Base-by-base conservation (phyloP, 257 asterid genomes). In the Capsicum rhomboideum region DNA sequence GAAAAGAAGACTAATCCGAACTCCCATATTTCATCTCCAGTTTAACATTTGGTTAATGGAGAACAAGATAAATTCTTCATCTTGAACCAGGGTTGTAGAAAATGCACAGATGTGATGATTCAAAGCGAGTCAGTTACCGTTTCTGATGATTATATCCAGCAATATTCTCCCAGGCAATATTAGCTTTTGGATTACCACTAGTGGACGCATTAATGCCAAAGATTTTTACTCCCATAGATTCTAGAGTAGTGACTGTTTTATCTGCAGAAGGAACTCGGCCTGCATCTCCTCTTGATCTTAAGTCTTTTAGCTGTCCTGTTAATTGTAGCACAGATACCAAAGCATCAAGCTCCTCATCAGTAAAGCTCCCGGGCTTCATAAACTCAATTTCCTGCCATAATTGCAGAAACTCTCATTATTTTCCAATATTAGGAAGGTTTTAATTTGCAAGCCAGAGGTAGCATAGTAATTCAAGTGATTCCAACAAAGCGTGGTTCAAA, bases 81-180 rank as follows among this genome's bases (percentile, higher is more conserved):
- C 77, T 42, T 20, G 20, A 44, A 52, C 28, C 20, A 53, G 44
- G 31, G 40, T 21, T 34, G 37, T 18, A 53, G 77, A 55, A 44
- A 80, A 37, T n/a, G 69, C 42, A 49, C 26, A 10, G 23, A 49
- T 54, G 79, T 10, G 49, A 71, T 10, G 58, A 59, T 28, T 82
- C 71, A 55, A 28, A 42, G n/a, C 67, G 56, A 58, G 58, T 71
- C 59, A 11, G 74, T 69, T 89, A 94, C 99, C 98, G 86, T 85
- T 96, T 96, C 85, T 96, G 99, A 84, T 87, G 53, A 85, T 89
- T 89, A 88, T 96, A 96, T 74, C 99, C 99, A 85, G 98, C 98
- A 92, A 94, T 92, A 86, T 92, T 94, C 31, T 92, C 99, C 99
- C 99, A 96, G 64, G 97, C 88, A 83, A 96, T 90, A 81, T 91